A percentile compares a stretch with the other conserved stretches of the same genome.
Conservation (phyloP, 2,329 filamentous ascomycete species). For the Paraphoma sp. region DNA sequence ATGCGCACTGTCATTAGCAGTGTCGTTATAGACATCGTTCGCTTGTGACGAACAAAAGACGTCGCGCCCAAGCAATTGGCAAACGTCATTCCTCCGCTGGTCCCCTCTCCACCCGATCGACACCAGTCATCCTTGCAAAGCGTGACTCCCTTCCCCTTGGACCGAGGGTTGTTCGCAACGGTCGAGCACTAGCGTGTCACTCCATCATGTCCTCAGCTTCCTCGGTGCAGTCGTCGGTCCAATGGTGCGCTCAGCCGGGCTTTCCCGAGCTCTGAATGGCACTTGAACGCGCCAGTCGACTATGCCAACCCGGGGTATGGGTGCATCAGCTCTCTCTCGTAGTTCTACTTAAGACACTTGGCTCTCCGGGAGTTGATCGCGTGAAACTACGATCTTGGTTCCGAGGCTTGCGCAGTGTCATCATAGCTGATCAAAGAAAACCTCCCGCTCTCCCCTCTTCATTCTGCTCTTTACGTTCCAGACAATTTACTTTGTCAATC, state of each 20-base stretch:
- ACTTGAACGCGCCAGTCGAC: constrained; percentile 18
- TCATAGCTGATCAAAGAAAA: constrained; percentile 15
- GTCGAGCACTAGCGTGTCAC: constrained; percentile 15
- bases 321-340: constrained; percentile 15
- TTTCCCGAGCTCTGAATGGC: constrained; percentile 31
- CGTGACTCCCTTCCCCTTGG: constrained; percentile 35
- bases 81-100: constrained; percentile 43
- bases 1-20: not conserved
- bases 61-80: constrained; percentile 37
- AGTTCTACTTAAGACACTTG: constrained; percentile 40
- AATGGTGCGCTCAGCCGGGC: constrained; percentile 45
- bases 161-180: constrained; percentile 34
- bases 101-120: constrained; percentile 33
- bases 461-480: not conserved
- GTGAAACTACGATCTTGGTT: constrained; percentile 10
- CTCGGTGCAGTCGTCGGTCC: constrained; percentile 41
- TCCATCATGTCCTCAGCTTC: constrained; percentile 26
- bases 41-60: constrained; percentile 3
- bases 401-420: constrained; percentile 34
- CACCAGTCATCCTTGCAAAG: constrained; percentile 23
- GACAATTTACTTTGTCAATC: not conserved
- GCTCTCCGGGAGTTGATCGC: constrained; percentile 20
- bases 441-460: constrained; percentile 1
- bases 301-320: constrained; percentile 24
- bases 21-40: not conserved